Evolutionary conservation across 2,329 filamentous ascomycete genomes (phyloP).

Genomic region (Achaetomium macrosporum): DNA sequence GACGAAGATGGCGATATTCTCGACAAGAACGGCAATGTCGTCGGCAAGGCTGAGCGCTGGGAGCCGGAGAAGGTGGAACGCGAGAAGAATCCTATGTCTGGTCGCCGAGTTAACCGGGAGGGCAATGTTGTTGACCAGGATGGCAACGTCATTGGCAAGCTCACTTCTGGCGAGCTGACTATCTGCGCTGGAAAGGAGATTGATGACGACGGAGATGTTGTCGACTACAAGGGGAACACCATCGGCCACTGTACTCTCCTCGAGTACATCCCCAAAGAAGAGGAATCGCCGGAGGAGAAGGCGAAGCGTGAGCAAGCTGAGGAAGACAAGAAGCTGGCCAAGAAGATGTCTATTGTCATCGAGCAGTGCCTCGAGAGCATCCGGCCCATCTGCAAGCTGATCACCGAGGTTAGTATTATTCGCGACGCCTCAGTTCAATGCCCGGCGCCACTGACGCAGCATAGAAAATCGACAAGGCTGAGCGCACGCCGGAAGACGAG

Average conservation of each 20-base stretch:
- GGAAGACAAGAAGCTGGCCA: conserved; percentile 69
- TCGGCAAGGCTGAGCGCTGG: conserved; percentile 56
- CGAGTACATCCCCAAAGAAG: conserved; percentile 48
- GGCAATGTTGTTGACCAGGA: conserved; percentile 54
- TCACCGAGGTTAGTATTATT: conserved; percentile 60
- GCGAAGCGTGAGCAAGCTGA: conserved; percentile 51
- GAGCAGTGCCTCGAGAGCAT: conserved; percentile 77
- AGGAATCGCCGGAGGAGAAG: conserved; percentile 54
- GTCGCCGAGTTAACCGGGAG: conserved; percentile 51
- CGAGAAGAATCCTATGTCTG: conserved; percentile 46
- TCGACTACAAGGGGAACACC: conserved; percentile 61
- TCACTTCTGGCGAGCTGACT: conserved; percentile 61
- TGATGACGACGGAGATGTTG: conserved; percentile 64
- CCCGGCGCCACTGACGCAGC: background rate
- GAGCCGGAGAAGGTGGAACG: conserved; percentile 48
- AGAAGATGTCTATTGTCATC: conserved; percentile 67
- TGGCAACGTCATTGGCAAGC: conserved; percentile 58
- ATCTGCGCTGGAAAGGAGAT: conserved; percentile 63
- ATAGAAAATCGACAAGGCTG: conserved; percentile 71
- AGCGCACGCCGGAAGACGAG: conserved; percentile 76
- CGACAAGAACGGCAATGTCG: conserved; percentile 63
- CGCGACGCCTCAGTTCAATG: background rate
- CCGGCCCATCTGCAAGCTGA: conserved; percentile 79
- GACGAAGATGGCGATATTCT: conserved; percentile 79
- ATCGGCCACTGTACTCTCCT: conserved; percentile 64